Conservation (phyloP, 169 alveolate species). For the Plasmodium vivax region DNA sequence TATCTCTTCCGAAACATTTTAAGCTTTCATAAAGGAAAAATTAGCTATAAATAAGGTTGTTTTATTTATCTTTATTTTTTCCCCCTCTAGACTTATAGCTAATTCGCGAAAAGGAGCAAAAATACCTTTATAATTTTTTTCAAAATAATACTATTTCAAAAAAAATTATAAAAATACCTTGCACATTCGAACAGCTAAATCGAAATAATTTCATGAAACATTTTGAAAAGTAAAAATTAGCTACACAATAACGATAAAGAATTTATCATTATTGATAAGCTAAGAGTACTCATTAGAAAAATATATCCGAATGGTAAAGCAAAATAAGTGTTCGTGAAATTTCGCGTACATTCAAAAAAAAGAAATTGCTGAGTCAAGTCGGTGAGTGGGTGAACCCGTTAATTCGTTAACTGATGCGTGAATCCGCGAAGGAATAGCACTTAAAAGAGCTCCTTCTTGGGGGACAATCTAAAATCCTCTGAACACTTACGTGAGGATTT, state of each 20-base stretch:
- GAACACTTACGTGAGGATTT: neutral
- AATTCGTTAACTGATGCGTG: neutral
- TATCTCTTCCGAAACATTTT: slow-evolving; percentile 1
- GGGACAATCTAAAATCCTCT: neutral
- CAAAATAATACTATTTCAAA: neutral
- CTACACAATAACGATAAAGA: neutral
- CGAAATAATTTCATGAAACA: neutral
- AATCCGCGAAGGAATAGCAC: neutral
- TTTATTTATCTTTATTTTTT: neutral
- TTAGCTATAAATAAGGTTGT: neutral
- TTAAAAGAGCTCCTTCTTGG: neutral
- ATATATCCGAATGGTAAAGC: neutral
- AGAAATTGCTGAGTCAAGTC: neutral
- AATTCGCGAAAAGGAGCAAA: neutral
- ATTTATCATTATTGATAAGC: neutral
- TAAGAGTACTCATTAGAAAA: neutral
- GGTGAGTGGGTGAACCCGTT: neutral
- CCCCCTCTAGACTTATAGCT: neutral
- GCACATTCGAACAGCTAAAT: neutral
- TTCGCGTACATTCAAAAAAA: neutral
- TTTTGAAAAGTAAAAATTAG: neutral
- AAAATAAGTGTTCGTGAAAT: neutral
- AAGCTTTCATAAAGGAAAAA: neutral
- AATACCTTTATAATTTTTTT: neutral
- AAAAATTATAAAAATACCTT: neutral